These are phyloP conservation scores for Oryza glaberrima DNA, from an alignment of 176 grass and related monocot species.

Conservation along the genomic window DNA sequence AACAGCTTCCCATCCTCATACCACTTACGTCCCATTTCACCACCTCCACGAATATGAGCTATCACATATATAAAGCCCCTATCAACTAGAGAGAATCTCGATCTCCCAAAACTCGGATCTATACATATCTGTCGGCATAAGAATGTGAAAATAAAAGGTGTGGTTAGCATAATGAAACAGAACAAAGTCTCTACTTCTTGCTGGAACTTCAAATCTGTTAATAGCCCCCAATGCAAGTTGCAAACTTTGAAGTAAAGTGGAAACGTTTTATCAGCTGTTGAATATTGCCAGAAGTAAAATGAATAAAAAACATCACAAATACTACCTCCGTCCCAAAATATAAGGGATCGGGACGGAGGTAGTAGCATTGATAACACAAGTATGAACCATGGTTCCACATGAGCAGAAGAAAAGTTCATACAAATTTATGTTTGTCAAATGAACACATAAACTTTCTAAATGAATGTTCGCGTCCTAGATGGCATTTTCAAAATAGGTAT, in stretches of 20 bases:
- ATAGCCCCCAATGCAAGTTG: slow-evolving; percentile 1
- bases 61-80: slow-evolving; percentile 83
- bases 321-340: too few relatives aligned
- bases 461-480: not conserved
- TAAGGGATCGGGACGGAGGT: too few relatives aligned
- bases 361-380: not conserved
- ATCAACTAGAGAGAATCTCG: slow-evolving; percentile 78
- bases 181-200: not conserved
- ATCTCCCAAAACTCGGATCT: slow-evolving; percentile 71
- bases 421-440: not conserved
- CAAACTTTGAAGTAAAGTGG: slow-evolving; percentile 22
- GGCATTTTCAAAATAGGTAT: not conserved
- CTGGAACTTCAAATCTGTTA: not conserved
- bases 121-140: slow-evolving; percentile 62
- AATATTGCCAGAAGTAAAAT: not conserved
- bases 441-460: slow-evolving; percentile 6
- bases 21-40: slow-evolving; percentile 96
- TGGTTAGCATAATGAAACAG: not conserved
- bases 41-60: slow-evolving; percentile 87
- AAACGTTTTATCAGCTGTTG: slow-evolving; percentile 3
- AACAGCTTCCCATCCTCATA: slow-evolving; percentile 87
- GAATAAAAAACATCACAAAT: not conserved
- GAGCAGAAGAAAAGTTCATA: not conserved
- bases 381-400: not conserved
- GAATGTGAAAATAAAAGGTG: not conserved